phyloP scores from a whole-genome alignment of 768 basidiomycete species.

The Suillus occidentalis region DNA sequence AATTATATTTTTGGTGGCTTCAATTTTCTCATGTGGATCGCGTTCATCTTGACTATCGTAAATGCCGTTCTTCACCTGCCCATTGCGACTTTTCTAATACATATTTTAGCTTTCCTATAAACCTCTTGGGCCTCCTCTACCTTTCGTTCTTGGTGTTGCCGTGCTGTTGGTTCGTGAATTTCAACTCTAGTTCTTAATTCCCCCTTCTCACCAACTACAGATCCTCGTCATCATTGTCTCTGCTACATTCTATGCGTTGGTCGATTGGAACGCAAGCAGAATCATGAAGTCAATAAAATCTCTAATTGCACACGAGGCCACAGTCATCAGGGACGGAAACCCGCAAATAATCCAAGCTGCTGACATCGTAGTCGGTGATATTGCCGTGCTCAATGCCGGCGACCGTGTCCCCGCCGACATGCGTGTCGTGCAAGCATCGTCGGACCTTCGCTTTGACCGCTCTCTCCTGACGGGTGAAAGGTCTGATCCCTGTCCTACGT shows the following conservation, averaged over 20 bases:
- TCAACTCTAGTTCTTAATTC: neutral
- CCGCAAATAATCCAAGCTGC: constrained; percentile 51
- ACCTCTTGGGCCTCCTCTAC: constrained; percentile 55
- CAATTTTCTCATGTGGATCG: neutral
- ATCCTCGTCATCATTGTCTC: constrained; percentile 59
- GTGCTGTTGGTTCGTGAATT: constrained; percentile 1
- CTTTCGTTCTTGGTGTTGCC: constrained; percentile 54
- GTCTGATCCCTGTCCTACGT: constrained; percentile 35
- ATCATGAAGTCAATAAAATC: constrained; percentile 50
- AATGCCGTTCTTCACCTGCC: constrained; percentile 52
- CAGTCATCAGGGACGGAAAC: constrained; percentile 46
- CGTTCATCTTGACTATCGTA: constrained; percentile 23
- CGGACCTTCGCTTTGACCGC: constrained; percentile 61
- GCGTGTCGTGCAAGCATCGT: constrained; percentile 55
- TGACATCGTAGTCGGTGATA: constrained; percentile 66
- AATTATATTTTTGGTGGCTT: constrained; percentile 50
- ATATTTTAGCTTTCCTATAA: neutral
- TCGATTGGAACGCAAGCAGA: constrained; percentile 32
- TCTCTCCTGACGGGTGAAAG: constrained; percentile 68
- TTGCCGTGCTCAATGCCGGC: constrained; percentile 62
- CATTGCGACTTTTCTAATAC: constrained; percentile 31
- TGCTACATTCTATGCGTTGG: constrained; percentile 18
- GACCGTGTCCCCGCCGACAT: constrained; percentile 73
- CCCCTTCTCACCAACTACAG: constrained; percentile 57
- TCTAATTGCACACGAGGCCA: constrained; percentile 36